Percentiles rank a stretch among this genome's conserved stretches.
These are phyloP conservation scores for Umbellularia californica DNA, from an alignment of 164 flowering plant species.

Conservation along the genomic window DNA sequence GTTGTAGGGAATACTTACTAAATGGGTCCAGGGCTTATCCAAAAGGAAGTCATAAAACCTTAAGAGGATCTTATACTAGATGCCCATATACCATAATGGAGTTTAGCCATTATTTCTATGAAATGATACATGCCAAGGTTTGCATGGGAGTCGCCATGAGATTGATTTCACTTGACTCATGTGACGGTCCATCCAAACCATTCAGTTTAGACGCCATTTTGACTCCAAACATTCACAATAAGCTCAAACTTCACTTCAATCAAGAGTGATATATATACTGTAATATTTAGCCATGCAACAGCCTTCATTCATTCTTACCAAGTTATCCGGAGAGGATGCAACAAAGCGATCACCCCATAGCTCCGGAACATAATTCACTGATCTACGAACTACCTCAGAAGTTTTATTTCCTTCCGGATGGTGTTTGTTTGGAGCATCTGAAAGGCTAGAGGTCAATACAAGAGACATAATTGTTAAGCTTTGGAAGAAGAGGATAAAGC, in stretches of 20 bases:
- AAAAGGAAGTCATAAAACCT: no score
- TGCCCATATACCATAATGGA: no score
- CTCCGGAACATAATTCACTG: constrained; percentile 1
- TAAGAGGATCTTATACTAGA: no score
- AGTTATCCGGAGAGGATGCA: not conserved
- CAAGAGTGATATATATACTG: not conserved
- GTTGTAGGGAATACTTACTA: no score
- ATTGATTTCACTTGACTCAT: no score
- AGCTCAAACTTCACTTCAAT: not conserved
- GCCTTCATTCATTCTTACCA: not conserved
- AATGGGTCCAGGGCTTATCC: no score
- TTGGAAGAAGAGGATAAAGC: not conserved
- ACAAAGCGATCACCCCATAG: constrained; percentile 12
- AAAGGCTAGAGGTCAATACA: not conserved
- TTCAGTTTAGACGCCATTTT: not conserved
- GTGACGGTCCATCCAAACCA: not conserved
- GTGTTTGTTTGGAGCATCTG: not conserved
- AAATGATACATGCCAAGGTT: no score
- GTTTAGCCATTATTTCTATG: no score
- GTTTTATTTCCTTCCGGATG: not conserved
- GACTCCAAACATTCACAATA: not conserved
- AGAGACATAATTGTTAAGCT: not conserved
- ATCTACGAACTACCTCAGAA: not conserved
- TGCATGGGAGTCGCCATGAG: no score
- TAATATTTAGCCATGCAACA: not conserved